Evolutionary conservation across 176 grass and related monocot species (phyloP).

Genomic region (Stipa capillata): DNA sequence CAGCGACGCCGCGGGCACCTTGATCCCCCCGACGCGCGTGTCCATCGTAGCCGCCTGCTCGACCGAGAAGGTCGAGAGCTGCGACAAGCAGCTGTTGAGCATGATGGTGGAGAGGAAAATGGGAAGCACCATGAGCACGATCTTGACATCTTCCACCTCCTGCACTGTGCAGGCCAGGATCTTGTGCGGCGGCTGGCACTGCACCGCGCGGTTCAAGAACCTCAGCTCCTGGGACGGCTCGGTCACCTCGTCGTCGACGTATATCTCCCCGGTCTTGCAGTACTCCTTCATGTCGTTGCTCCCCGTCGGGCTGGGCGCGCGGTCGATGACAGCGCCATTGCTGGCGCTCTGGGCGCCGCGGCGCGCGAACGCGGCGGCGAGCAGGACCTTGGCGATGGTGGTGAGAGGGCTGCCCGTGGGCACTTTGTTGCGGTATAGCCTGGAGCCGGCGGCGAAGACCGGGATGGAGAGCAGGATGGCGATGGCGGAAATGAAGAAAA

Average conservation of each 20-base stretch:
- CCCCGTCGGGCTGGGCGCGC: constrained; percentile 39
- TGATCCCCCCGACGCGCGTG: constrained; percentile 48
- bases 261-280: not conserved
- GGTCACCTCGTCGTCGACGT: not conserved
- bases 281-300: constrained; percentile 21
- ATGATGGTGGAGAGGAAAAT: constrained; percentile 92
- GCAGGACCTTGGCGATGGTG: constrained; percentile 68
- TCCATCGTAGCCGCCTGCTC: constrained; percentile 87
- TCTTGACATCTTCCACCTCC: constrained; percentile 86
- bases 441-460: constrained; percentile 49
- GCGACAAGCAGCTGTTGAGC: constrained; percentile 77
- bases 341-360: constrained; percentile 27
- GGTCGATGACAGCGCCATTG: constrained; percentile 56
- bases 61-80: constrained; percentile 88
- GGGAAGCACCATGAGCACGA: constrained; percentile 77
- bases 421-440: constrained; percentile 68
- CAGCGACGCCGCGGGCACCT: constrained; percentile 77
- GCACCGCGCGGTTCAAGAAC: constrained; percentile 57
- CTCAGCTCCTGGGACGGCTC: constrained; percentile 36
- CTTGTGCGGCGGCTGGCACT: not conserved
- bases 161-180: constrained; percentile 47
- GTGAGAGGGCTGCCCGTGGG: constrained; percentile 78
- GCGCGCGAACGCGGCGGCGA: constrained; percentile 21
- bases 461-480: constrained; percentile 80
- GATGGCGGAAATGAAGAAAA: constrained; percentile 73